Evolutionary conservation across 331 rosid species (phyloP).

Genomic region (Phaseolus coccineus): DNA sequence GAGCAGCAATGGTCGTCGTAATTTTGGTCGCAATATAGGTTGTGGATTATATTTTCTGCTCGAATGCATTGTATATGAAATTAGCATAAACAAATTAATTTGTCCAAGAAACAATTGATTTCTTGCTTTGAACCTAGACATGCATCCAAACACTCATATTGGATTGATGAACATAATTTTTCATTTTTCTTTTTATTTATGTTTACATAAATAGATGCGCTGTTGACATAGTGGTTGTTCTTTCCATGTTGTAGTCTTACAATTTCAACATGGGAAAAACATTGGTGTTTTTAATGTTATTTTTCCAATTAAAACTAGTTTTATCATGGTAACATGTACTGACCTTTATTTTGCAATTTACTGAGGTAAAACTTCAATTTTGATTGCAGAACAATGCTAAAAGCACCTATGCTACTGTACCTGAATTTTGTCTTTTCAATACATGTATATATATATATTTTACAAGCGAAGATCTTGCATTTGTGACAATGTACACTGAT

Average conservation of each 20-base stretch:
- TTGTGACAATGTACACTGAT: neutral
- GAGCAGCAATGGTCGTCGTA: neutral
- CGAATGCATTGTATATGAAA: neutral
- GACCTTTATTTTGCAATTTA: neutral
- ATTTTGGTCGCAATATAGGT: neutral
- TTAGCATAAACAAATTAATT: slow-evolving; percentile 5
- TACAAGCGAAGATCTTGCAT: slow-evolving; percentile 21
- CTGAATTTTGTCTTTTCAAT: neutral
- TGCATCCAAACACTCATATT: slow-evolving; percentile 23
- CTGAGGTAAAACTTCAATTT: neutral
- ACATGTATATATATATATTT: slow-evolving; percentile 7
- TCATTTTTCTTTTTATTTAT: slow-evolving; percentile 6
- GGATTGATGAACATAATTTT: neutral
- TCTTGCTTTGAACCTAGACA: slow-evolving; percentile 4
- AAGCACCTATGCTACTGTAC: neutral
- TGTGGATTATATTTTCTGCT: neutral
- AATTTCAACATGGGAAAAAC: neutral
- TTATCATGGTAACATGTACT: neutral
- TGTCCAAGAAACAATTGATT: slow-evolving; percentile 2
- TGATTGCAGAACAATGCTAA: neutral
- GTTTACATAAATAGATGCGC: slow-evolving; percentile 18
- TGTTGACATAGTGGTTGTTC: slow-evolving; percentile 27
- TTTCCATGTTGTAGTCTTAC: slow-evolving; percentile 7
- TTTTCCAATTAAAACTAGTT: neutral
- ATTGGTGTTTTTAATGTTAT: neutral